Conservation (phyloP, 176 grass and related monocot genomes). For the Phoenix dactylifera region DNA sequence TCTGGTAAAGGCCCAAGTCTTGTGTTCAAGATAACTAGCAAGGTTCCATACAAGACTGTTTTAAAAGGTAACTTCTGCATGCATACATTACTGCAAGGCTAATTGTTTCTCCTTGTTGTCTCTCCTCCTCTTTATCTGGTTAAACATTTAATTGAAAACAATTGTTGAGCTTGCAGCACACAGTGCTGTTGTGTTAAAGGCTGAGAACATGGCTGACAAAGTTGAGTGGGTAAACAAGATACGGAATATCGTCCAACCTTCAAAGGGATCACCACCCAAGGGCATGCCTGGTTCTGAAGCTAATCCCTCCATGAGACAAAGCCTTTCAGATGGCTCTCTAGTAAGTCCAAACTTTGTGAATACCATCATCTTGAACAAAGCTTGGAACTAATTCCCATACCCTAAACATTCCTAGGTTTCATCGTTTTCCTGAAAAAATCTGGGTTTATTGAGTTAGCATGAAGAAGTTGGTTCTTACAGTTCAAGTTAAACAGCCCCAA, state of each 20-base stretch:
- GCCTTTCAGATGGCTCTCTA: constrained; percentile 62
- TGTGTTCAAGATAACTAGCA: constrained; percentile 72
- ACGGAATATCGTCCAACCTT: constrained; percentile 29
- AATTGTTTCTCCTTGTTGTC: neutral
- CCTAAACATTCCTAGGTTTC: neutral
- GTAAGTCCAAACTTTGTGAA: constrained; percentile 29
- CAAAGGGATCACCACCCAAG: constrained; percentile 16
- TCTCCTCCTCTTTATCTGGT: neutral
- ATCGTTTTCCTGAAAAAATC: constrained; percentile 3
- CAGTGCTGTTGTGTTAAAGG: constrained; percentile 57
- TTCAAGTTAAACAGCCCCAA: no score
- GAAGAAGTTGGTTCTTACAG: no score
- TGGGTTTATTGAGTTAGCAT: constrained; percentile 7
- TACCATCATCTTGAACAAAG: neutral
- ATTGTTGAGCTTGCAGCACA: constrained; percentile 34
- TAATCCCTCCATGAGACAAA: constrained; percentile 36
- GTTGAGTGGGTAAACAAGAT: constrained; percentile 69
- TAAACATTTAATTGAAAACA: no score
- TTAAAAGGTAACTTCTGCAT: constrained; percentile 53
- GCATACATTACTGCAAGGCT: neutral
- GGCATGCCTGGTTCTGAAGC: constrained; percentile 18
- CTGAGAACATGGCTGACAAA: constrained; percentile 78
- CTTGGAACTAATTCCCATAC: neutral
- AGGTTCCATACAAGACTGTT: constrained; percentile 76
- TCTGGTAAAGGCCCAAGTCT: constrained; percentile 39